These are phyloP conservation scores for Camellia japonica DNA, from an alignment of 148 eudicot species.

Conservation along the genomic window DNA sequence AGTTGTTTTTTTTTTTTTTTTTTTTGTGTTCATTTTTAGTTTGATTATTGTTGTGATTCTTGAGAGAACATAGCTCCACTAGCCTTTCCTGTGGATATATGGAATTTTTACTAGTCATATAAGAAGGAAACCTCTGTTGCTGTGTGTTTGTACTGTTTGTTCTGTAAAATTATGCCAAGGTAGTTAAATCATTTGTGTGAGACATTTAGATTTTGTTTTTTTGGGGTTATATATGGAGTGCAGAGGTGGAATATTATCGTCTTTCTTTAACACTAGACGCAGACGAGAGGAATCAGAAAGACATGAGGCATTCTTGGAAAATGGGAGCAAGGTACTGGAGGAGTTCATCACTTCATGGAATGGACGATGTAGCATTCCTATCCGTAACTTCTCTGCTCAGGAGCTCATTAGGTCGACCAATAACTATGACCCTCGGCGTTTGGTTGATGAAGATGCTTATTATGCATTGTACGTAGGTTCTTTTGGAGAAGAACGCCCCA, in stretches of 20 bases:
- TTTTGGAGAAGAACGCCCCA: neutral
- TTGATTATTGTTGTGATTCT: no score
- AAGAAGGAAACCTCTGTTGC: neutral
- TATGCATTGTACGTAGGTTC: conserved; percentile 5
- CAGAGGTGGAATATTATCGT: neutral
- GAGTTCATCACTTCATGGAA: conserved; percentile 1
- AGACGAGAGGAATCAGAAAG: neutral
- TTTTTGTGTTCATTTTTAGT: no score
- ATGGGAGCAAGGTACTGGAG: conserved; percentile 6
- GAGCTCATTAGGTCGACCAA: conserved; percentile 12
- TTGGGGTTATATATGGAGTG: neutral
- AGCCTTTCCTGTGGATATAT: no score
- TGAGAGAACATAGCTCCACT: no score
- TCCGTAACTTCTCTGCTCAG: conserved; percentile 2
- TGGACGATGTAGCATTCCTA: neutral
- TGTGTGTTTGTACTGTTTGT: neutral
- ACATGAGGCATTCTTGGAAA: neutral
- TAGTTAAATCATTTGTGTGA: neutral
- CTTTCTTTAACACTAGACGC: neutral
- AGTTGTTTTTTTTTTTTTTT: no score
- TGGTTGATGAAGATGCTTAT: neutral
- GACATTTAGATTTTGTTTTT: no score
- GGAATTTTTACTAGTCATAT: no score
- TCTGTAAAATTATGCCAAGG: neutral
- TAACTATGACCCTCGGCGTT: neutral